These are phyloP conservation scores for Peribolospora kevripleyi DNA, from an alignment of 768 basidiomycete species.

Conservation along the genomic window DNA sequence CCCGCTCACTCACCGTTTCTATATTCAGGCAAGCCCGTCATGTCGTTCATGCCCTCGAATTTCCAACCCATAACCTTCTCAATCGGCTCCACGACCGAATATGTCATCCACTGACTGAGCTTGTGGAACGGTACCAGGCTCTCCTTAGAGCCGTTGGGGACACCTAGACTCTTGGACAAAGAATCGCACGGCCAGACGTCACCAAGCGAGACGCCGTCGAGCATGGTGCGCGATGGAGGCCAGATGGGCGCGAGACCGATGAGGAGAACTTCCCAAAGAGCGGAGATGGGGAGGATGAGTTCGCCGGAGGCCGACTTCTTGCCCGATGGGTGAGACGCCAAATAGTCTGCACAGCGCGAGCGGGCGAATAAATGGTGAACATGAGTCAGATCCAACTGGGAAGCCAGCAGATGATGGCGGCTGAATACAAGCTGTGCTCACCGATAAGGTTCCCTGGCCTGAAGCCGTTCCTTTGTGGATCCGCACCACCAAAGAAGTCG, in stretches of 20 bases:
- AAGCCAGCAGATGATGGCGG: neutral
- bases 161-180: slow-evolving; percentile 13
- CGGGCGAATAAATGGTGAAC: neutral
- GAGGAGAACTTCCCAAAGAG: slow-evolving; percentile 61
- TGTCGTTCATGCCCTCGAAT: slow-evolving; percentile 53
- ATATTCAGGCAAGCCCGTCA: slow-evolving; percentile 89
- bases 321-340: slow-evolving; percentile 6
- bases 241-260: slow-evolving; percentile 66
- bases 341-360: neutral
- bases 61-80: slow-evolving; percentile 53
- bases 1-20: slow-evolving; percentile 42
- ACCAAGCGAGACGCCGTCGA: slow-evolving; percentile 50
- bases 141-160: slow-evolving; percentile 7
- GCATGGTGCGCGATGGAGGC: slow-evolving; percentile 42
- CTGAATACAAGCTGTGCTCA: slow-evolving; percentile 16
- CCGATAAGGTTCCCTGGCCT: slow-evolving; percentile 66
- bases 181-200: slow-evolving; percentile 78
- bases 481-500: slow-evolving; percentile 41
- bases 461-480: slow-evolving; percentile 16
- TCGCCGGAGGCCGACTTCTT: slow-evolving; percentile 6
- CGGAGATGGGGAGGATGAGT: slow-evolving; percentile 11
- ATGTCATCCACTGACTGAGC: slow-evolving; percentile 79
- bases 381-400: too few relatives aligned
- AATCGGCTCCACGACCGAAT: slow-evolving; percentile 37
- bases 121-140: slow-evolving; percentile 80